These are phyloP conservation scores for Penstemon newberryi DNA, from an alignment of 257 asterid genomes.

Conservation along the genomic window DNA sequence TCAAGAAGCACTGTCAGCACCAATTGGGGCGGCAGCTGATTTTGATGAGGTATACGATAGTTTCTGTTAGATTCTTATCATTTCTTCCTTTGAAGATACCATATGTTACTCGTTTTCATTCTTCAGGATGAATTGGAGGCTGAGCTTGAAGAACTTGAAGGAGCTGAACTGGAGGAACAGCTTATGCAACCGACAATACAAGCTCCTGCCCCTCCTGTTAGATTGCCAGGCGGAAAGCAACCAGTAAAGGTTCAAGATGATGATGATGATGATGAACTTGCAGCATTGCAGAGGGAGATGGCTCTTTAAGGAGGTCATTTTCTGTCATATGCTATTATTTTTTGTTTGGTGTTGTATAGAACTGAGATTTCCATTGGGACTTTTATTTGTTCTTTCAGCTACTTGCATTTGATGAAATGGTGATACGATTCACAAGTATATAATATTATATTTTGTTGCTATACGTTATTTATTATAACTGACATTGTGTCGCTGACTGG, in stretches of 20 bases:
- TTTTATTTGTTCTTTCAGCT: no score
- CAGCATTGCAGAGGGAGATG: constrained; percentile 86
- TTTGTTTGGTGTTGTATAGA: no score
- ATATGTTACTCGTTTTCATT: constrained; percentile 7
- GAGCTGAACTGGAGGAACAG: constrained; percentile 75
- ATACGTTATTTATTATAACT: no score
- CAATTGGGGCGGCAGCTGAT: constrained; percentile 76
- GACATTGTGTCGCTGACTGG: no score
- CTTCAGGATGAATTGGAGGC: constrained; percentile 77
- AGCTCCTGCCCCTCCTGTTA: constrained; percentile 50
- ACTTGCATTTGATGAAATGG: no score
- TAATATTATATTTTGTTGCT: no score
- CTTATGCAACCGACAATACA: constrained; percentile 72
- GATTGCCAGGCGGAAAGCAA: constrained; percentile 46
- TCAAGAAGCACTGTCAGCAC: constrained; percentile 73
- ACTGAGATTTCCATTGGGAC: no score
- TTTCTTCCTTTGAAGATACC: background rate
- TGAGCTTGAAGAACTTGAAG: constrained; percentile 80
- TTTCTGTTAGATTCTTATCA: constrained; percentile 12
- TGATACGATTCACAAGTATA: no score
- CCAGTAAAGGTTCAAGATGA: constrained; percentile 38
- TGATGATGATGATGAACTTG: constrained; percentile 67
- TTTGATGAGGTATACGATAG: constrained; percentile 60
- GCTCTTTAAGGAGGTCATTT: constrained; percentile 47
- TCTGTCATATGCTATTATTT: no score